These are phyloP conservation scores for Aspergillus quadricinctus DNA, from an alignment of 2,329 filamentous ascomycete species.

Conservation along the genomic window DNA sequence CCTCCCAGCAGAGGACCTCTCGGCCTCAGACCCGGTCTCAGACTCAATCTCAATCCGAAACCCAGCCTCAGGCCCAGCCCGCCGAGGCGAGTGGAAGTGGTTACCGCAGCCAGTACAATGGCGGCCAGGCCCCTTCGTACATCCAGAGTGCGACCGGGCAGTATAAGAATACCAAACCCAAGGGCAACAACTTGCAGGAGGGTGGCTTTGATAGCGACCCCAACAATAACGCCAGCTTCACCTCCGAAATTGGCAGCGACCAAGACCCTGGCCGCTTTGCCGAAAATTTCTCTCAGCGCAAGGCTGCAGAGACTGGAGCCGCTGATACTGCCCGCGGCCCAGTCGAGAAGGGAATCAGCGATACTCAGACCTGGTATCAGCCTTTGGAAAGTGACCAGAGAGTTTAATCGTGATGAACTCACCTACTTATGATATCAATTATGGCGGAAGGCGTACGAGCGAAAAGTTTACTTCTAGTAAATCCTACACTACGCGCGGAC, in stretches of 20 bases:
- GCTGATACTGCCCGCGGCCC: constrained; percentile 21
- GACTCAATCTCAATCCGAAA: not conserved
- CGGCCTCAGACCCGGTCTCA: constrained; percentile 1
- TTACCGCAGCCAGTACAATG: constrained; percentile 22
- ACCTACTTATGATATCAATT: constrained; percentile 3
- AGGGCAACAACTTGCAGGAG: constrained; percentile 50
- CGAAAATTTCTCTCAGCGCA: constrained; percentile 32
- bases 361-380: constrained; percentile 18
- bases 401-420: constrained; percentile 14
- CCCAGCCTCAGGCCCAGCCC: not conserved
- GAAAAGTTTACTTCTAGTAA: not conserved
- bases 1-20: constrained; percentile 10
- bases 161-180: constrained; percentile 39
- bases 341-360: constrained; percentile 22
- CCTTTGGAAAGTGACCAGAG: constrained; percentile 26
- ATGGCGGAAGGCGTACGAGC: not conserved
- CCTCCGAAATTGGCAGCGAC: constrained; percentile 49
- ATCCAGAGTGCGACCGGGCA: constrained; percentile 31
- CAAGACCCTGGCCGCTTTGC: constrained; percentile 54
- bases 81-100: constrained; percentile 22
- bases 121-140: constrained; percentile 36
- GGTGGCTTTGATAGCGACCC: constrained; percentile 41
- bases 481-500: not conserved
- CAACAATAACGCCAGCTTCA: constrained; percentile 49
- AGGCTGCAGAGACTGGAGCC: constrained; percentile 23